phyloP scores from a whole-genome alignment of 768 basidiomycete species.

The Trametes cubensis region DNA sequence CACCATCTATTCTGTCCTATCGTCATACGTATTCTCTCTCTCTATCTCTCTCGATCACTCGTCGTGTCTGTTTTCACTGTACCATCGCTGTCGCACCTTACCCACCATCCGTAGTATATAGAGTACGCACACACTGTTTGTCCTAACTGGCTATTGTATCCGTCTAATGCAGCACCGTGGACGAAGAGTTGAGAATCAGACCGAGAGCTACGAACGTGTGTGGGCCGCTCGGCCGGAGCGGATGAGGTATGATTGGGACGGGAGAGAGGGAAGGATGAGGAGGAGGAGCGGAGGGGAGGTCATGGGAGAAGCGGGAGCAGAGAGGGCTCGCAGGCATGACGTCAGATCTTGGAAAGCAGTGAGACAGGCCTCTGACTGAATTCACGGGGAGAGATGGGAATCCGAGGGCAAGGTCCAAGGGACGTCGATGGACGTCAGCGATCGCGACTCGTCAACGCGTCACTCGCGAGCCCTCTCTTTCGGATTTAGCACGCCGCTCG shows the following conservation, averaged over 20 bases:
- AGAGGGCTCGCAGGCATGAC: not conserved
- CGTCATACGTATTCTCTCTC: not conserved
- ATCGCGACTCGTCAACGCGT: no score
- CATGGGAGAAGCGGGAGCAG: conserved; percentile 4
- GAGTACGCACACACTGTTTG: conserved; percentile 20
- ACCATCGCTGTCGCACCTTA: conserved; percentile 24
- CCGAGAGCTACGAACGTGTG: not conserved
- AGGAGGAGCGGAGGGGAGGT: not conserved
- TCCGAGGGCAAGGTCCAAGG: no score
- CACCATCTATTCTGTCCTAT: not conserved
- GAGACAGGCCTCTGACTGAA: no score
- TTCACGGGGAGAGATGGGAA: no score
- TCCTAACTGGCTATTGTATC: conserved; percentile 20
- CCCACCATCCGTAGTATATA: conserved; percentile 24
- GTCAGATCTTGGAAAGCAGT: not conserved
- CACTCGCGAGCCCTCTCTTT: not conserved
- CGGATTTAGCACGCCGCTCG: conserved; percentile 11
- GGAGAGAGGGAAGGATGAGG: not conserved
- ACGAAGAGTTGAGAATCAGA: not conserved
- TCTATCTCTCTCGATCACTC: not conserved
- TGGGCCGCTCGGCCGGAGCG: not conserved
- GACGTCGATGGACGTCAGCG: not conserved
- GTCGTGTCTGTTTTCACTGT: conserved; percentile 16
- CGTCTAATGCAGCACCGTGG: conserved; percentile 16
- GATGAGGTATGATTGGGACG: not conserved